A percentile compares a stretch with the other conserved stretches of the same genome.
These are phyloP conservation scores for Phytopythium delawarense DNA, from an alignment of 352 stramenopile species.

Conservation along the genomic window DNA sequence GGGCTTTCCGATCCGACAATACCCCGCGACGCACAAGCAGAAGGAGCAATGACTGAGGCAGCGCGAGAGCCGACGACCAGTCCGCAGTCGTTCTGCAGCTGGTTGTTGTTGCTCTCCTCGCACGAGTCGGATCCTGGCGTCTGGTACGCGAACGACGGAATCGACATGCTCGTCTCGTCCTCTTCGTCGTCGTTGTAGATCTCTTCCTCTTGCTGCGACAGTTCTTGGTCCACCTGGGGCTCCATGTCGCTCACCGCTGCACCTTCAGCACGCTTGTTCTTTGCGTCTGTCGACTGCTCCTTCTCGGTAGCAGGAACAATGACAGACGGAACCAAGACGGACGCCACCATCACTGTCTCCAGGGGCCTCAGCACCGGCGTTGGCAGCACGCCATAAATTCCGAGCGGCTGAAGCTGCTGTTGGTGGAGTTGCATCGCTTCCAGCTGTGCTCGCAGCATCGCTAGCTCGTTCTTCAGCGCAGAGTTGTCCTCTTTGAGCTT, in stretches of 20 bases:
- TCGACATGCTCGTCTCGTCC: conserved; percentile 8
- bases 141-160: conserved; percentile 8
- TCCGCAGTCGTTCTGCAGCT: neutral
- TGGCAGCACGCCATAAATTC: neutral
- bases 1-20: neutral
- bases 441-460: conserved; percentile 52
- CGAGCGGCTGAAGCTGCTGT: conserved; percentile 1
- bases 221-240: conserved; percentile 1
- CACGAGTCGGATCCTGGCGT: conserved; percentile 6
- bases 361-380: neutral
- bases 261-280: neutral
- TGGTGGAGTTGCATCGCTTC: conserved; percentile 30
- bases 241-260: neutral
- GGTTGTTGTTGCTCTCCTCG: conserved; percentile 11
- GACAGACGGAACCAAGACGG: neutral
- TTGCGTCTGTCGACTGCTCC: neutral
- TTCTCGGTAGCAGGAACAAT: neutral
- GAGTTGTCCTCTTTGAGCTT: conserved; percentile 78
- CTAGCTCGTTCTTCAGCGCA: conserved; percentile 60
- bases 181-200: neutral
- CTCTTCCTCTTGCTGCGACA: neutral
- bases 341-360: conserved; percentile 1
- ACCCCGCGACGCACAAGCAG: neutral
- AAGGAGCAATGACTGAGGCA: neutral
- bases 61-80: neutral